Base-by-base conservation (phyloP, 2,329 filamentous ascomycete genomes). In the Trichoderma cornu-damae region DNA sequence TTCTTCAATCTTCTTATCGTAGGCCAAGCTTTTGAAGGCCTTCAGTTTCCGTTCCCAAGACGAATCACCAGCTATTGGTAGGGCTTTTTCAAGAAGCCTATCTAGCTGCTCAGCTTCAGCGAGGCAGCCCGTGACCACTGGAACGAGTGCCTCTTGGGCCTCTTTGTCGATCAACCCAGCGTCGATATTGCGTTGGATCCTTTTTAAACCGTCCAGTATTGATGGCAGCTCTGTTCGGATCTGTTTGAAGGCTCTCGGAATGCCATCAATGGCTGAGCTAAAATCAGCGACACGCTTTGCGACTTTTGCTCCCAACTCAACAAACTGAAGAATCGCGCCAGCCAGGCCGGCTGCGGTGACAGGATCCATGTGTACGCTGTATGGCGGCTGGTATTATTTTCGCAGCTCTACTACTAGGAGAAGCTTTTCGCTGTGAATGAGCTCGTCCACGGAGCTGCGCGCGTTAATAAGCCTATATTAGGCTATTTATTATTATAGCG, bases 51-150 rank as follows among this genome's bases (percentile, higher is more conserved):
- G 32, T 2, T 47, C 43, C 53, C 43, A 49, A 30, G 44, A 26
- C 14, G 53, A 49, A 28, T 46, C 32, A 7, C 20, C 22, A 9
- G 22, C 14, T 4, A 28, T 9, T 2, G 53, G 53, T 5, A 57
- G 42, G 7, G 44, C 44, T 9, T 57, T 57, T 22, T 57, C 53
- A 7, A 57, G 18, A 18, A 57, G 24, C 6, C 24, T 38, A 3
- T 49, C 22, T 9, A 57, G 53, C 16, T 46, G 32, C 24, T 54
- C n/a, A 7, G 34, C 34, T 5, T 54, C 56, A 4, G 5, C 8
- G 8, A 57, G 16, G 34, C 53, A 57, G 32, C 53, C 43, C 7
- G 11, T 49, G 8, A 57, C 53, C 32, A 57, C 53, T 22, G 53
- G 53, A 9, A 49, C 9, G 4, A 57, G 53, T 42, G 44, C 32